A percentile compares a stretch with the other conserved stretches of the same genome.
These are phyloP conservation scores for Solanum paucissectum DNA, from an alignment of 257 asterid species.

Conservation along the genomic window DNA sequence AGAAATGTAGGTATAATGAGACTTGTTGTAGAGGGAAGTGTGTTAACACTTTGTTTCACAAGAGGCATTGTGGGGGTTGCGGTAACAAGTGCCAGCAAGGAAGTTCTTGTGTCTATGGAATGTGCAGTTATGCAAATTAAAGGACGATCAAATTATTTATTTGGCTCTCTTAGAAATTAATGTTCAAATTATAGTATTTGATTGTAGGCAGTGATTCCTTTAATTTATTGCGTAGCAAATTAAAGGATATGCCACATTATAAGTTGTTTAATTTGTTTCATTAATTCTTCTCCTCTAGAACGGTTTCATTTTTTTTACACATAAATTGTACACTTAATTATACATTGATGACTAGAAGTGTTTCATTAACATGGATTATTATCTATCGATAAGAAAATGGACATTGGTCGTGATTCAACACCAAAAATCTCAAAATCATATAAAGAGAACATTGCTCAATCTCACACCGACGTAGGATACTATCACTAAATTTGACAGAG, in stretches of 20 bases:
- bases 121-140: slow-evolving; percentile 51
- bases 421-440: not conserved
- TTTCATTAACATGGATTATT: not conserved
- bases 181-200: not conserved
- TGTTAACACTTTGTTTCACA: slow-evolving; percentile 26
- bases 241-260: not conserved
- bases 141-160: not conserved
- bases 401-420: not conserved
- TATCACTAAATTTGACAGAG: too few relatives aligned
- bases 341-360: not conserved
- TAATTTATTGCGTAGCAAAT: not conserved
- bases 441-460: not conserved
- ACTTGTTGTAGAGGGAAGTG: slow-evolving; percentile 63
- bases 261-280: not conserved
- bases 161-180: not conserved
- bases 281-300: not conserved
- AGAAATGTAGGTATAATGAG: slow-evolving; percentile 38
- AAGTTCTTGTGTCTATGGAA: slow-evolving; percentile 35
- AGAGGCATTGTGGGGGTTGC: slow-evolving; percentile 60
- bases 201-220: not conserved
- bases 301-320: not conserved
- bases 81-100: slow-evolving; percentile 32
- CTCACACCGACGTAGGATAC: not conserved
- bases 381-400: not conserved
- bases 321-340: not conserved